A percentile compares a stretch with the other conserved stretches of the same genome.
Conservation (phyloP, 2,329 filamentous ascomycete genomes). For the Colletotrichum limetticola region DNA sequence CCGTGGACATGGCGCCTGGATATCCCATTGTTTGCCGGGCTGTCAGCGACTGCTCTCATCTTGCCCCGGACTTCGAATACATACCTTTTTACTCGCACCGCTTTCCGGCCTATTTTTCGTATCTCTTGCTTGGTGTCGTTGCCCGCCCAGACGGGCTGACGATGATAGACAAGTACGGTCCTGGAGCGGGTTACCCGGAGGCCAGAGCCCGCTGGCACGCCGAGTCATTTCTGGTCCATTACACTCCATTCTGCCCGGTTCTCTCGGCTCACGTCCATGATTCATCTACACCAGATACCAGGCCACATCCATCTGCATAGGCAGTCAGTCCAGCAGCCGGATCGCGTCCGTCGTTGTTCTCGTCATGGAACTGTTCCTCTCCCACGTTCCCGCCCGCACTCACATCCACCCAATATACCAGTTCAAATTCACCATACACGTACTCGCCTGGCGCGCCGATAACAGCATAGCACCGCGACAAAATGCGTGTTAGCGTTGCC, state of each 20-base stretch:
- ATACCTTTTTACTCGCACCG: not conserved
- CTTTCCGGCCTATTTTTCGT: not conserved
- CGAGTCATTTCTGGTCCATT: slow-evolving; percentile 31
- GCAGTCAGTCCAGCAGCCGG: not conserved
- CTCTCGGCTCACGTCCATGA: not conserved
- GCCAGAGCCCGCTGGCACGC: slow-evolving; percentile 14
- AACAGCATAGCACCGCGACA: slow-evolving; percentile 11
- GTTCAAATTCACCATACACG: not conserved
- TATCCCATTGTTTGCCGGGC: not conserved
- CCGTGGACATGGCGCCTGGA: slow-evolving; percentile 3
- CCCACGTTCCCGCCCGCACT: slow-evolving; percentile 15
- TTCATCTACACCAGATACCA: not conserved
- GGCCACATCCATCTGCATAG: not conserved
- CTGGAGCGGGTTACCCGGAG: not conserved
- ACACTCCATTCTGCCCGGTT: slow-evolving; percentile 26
- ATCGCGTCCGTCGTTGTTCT: not conserved
- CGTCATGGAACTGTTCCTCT: slow-evolving; percentile 5
- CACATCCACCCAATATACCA: not conserved
- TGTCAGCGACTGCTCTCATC: not conserved
- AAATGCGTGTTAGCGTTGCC: not conserved
- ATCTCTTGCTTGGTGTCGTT: not conserved
- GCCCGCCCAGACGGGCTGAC: not conserved
- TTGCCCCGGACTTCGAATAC: not conserved
- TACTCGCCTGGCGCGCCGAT: not conserved
- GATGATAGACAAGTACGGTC: not conserved